Base-by-base conservation (phyloP, 2,329 filamentous ascomycete species). In the Pseudocercospora fuligena region DNA sequence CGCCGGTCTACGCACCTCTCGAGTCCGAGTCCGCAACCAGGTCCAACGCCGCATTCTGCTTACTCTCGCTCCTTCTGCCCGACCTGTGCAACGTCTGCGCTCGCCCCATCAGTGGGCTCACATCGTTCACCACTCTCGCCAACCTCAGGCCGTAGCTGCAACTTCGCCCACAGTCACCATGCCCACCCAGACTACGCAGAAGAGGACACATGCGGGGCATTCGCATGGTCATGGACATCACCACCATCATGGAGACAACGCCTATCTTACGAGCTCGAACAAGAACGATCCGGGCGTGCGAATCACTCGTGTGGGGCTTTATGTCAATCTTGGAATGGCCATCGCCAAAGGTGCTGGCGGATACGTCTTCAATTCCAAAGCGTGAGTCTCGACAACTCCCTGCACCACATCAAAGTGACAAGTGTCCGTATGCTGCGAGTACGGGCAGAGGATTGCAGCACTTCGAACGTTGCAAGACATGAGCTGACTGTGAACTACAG, bases 301-400 rank as follows among this genome's bases (percentile, higher is more conserved):
- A 74, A 97, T 97, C 76, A 99, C 95, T 61, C 86, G 93, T 70
- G 91, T 98, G 74, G 93, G 93, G 27, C 85, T 97, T 54, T 91
- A 90, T 76, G 92, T 94, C 73, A 99, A 99, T 79, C 84, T 98
- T 61, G 90, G 89, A 76, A 98, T 99, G 94, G 95, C 94, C 59
- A 84, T 98, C 73, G 92, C 89, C 72, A 99, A 99, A 80, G 95
- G 94, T 49, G 84, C 94, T 29, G 95, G 95, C 66, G 95, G 95
- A 73, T 97, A 95, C 82, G 84, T 90, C 72, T 98, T 99, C 85
- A 94, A 97, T 80, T 97, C 94, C 53, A 93, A 97, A 81, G 82
- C 78, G 76, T 78, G 74, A 74, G 78, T 61, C 40, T n/a, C 33
- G 2, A 43, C 40, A 8, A 43, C 40, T 43, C 16, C 40, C 40